Percentiles rank a stretch among this genome's conserved stretches.
Evolutionary conservation across 805 yeast genomes (phyloP).

Genomic region (Ogataea siamensis): DNA sequence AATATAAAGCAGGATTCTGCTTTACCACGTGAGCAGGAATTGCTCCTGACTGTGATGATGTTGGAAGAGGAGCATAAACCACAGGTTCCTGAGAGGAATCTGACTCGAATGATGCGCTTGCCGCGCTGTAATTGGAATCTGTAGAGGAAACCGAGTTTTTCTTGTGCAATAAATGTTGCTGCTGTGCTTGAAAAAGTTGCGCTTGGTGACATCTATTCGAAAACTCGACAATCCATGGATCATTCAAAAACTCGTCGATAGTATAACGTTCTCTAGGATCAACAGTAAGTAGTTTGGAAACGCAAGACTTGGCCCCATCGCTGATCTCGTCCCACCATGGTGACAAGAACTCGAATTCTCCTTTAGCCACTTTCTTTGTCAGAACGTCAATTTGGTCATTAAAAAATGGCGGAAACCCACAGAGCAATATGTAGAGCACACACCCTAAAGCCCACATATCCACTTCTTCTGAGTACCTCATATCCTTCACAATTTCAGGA

Average conservation of each 20-base stretch:
- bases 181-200: conserved; percentile 20
- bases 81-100: conserved; percentile 2
- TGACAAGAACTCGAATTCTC: conserved; percentile 68
- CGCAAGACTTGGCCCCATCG: conserved; percentile 65
- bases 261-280: conserved; percentile 68
- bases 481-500: conserved; percentile 95
- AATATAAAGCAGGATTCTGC: conserved; percentile 36
- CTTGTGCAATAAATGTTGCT: conserved; percentile 17
- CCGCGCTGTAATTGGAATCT: neutral
- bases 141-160: conserved; percentile 7
- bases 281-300: conserved; percentile 63
- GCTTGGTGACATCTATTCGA: conserved; percentile 33
- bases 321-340: conserved; percentile 93
- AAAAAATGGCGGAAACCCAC: conserved; percentile 98
- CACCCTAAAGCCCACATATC: conserved; percentile 99
- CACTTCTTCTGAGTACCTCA: conserved; percentile 86
- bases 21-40: conserved; percentile 20
- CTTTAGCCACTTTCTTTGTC: conserved; percentile 77
- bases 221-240: conserved; percentile 66
- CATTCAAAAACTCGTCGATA: conserved; percentile 66
- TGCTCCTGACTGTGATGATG: conserved; percentile 13
- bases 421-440: conserved; percentile 84
- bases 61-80: conserved; percentile 7
- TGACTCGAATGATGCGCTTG: neutral
- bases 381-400: conserved; percentile 73